phyloP scores from a whole-genome alignment of 148 eudicot genomes.

The Camellia sinensis region DNA sequence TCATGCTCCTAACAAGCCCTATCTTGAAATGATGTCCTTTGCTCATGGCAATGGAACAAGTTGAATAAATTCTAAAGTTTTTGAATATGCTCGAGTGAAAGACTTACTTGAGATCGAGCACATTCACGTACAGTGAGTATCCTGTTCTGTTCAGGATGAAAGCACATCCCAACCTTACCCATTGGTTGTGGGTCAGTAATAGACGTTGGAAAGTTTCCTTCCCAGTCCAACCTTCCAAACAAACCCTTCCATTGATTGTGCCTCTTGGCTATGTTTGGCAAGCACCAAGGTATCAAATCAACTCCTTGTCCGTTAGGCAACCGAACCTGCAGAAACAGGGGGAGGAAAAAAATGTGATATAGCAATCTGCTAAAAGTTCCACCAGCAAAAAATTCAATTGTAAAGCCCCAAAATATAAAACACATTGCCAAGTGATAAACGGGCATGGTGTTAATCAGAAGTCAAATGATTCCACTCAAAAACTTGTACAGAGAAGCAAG shows the following conservation, averaged over 20 bases:
- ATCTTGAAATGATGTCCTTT: too few species aligned
- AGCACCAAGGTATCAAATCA: conserved; percentile 96
- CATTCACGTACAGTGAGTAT: conserved; percentile 94
- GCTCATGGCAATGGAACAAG: neutral
- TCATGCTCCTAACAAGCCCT: too few species aligned
- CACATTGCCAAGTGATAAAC: too few species aligned
- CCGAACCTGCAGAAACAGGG: conserved; percentile 47
- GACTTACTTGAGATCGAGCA: conserved; percentile 89
- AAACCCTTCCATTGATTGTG: conserved; percentile 99
- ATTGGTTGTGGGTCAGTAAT: conserved; percentile 96
- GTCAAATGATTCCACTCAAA: too few species aligned
- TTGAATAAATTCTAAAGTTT: neutral
- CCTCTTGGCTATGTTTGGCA: conserved; percentile 94
- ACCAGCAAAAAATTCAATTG: too few species aligned
- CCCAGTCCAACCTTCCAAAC: conserved; percentile 98
- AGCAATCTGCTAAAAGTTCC: neutral
- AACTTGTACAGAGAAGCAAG: too few species aligned
- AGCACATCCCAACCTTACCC: conserved; percentile 99
- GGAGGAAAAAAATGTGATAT: neutral
- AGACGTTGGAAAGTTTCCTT: conserved; percentile 94
- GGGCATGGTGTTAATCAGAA: too few species aligned
- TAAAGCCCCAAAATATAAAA: too few species aligned
- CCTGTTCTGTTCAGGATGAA: conserved; percentile 95
- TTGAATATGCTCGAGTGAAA: neutral
- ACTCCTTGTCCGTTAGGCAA: conserved; percentile 81